Evolutionary conservation across 331 rosid species (phyloP), one percentile per base, ranked within the genome.

Genomic region (Quercus lobata): DNA sequence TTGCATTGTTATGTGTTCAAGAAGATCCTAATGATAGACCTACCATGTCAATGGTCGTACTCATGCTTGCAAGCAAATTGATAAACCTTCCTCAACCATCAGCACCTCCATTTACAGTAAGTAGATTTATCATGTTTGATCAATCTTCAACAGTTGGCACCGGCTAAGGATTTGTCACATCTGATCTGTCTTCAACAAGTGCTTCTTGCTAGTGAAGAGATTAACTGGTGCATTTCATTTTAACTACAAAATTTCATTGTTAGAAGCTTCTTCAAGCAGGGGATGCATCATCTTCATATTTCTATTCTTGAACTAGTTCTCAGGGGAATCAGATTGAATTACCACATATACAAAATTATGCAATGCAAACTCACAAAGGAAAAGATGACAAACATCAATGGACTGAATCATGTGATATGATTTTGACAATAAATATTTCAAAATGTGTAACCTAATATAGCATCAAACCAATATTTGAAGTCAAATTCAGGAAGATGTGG

Each of bases 1-100:
- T 84, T 49, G 86, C 86, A 9, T 56, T 87, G 69, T 25, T 84
- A 71, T 87, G 90, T 53, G 86, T 84, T 18, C 90, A 84, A 24
- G 86, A 87, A 53, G 70, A 83, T 27, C 79, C 84, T 5, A 56
- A 69, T 6, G 78, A 55, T 7, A 87, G 90, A 58, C 88, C 90
- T 18, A 77, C 70, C 56, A 82, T 84, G 74, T 76, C 86, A 62
- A 34, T 81, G 41, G 86, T 87, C 1, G 71, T 82, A 73, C 79
- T 82, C 30, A 84, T 84, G 88, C 85, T 87, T 62, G 78, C 73
- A 27, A 75, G 86, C 62, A 46, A 34, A 25, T 18, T 69, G 25
- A 44, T 41, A 5, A 9, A 58, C 15, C 82, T 82, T 72, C 83
- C 88, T 53, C 79, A 9, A 24, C 84, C 78, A 54, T 71, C 56